Percentiles rank a stretch among this genome's conserved stretches.
phyloP scores from a whole-genome alignment of 495 filamentous ascomycete species.

The Paragyromitra xinjiangensis region DNA sequence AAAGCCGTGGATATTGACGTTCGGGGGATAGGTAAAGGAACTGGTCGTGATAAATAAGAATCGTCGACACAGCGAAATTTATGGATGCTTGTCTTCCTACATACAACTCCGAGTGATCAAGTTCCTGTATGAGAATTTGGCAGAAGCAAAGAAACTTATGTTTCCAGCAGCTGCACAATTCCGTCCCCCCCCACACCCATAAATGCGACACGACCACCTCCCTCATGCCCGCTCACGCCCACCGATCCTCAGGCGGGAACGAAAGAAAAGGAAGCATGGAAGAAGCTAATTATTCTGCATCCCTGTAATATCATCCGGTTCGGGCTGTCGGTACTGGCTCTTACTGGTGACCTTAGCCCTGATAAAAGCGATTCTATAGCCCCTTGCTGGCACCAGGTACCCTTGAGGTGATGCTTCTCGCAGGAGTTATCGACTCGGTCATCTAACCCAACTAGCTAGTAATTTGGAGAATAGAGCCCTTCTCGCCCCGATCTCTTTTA shows the following conservation, averaged over 20 bases:
- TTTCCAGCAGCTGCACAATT: conserved; percentile 30
- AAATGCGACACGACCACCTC: conserved; percentile 23
- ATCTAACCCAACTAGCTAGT: conserved; percentile 23
- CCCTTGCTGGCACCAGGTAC: conserved; percentile 25
- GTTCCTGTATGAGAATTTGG: conserved; percentile 11
- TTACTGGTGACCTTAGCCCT: conserved; percentile 22
- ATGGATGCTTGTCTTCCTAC: conserved; percentile 9
- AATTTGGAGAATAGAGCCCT: conserved; percentile 17
- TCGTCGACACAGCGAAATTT: conserved; percentile 17
- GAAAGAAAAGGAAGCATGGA: conserved; percentile 46
- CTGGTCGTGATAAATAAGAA: conserved; percentile 17
- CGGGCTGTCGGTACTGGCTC: conserved; percentile 24
- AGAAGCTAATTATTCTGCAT: conserved; percentile 40
- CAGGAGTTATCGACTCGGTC: conserved; percentile 22
- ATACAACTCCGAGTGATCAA: conserved; percentile 41
- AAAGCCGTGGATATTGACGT: conserved; percentile 8
- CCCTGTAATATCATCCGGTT: conserved; percentile 37
- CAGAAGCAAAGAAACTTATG: conserved; percentile 41
- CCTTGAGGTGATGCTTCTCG: conserved; percentile 2
- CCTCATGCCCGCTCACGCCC: conserved; percentile 45
- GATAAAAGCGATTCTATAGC: conserved; percentile 19
- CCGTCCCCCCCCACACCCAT: conserved; percentile 31
- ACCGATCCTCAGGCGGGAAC: conserved; percentile 35
- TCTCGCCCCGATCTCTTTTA: conserved; percentile 23
- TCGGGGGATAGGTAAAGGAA: conserved; percentile 11